Evolutionary conservation across 2,329 filamentous ascomycete genomes (phyloP).

Genomic region (Zarea fungicola): DNA sequence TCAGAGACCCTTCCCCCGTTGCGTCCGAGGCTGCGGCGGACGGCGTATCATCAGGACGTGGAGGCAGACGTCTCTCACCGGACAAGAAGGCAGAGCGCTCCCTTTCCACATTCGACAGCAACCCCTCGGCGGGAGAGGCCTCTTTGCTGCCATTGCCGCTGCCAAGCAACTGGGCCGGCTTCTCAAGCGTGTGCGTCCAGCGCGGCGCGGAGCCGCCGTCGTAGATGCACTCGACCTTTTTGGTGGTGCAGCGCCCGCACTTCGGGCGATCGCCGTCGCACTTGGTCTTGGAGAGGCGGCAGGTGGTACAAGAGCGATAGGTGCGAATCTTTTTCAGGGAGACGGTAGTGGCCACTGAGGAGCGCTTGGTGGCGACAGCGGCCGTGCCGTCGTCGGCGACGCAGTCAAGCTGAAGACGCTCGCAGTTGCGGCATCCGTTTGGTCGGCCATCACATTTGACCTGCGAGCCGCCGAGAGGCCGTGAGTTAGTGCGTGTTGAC

Average conservation of each 20-base stretch:
- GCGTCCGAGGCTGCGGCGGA: constrained; percentile 8
- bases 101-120: constrained; percentile 7
- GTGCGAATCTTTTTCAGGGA: constrained; percentile 35
- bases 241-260: constrained; percentile 31
- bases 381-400: constrained; percentile 30
- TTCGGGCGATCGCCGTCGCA: constrained; percentile 36
- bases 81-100: constrained; percentile 5
- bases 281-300: constrained; percentile 37
- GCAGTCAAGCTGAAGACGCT: constrained; percentile 37
- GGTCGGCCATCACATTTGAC: constrained; percentile 39
- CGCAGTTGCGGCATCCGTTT: constrained; percentile 37
- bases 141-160: constrained; percentile 9
- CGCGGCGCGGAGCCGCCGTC: constrained; percentile 33
- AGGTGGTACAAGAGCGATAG: constrained; percentile 35
- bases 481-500: constrained; percentile 7
- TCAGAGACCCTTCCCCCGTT: background rate
- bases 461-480: constrained; percentile 18
- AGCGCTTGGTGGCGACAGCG: constrained; percentile 9
- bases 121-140: constrained; percentile 6
- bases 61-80: constrained; percentile 9
- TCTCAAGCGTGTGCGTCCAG: constrained; percentile 32
- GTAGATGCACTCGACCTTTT: constrained; percentile 33
- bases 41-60: constrained; percentile 9
- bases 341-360: constrained; percentile 20
- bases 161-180: constrained; percentile 15